Percentiles rank a stretch among this genome's conserved stretches.
Evolutionary conservation across 345 rosid genomes (phyloP).

Genomic region (Combretum micranthum): DNA sequence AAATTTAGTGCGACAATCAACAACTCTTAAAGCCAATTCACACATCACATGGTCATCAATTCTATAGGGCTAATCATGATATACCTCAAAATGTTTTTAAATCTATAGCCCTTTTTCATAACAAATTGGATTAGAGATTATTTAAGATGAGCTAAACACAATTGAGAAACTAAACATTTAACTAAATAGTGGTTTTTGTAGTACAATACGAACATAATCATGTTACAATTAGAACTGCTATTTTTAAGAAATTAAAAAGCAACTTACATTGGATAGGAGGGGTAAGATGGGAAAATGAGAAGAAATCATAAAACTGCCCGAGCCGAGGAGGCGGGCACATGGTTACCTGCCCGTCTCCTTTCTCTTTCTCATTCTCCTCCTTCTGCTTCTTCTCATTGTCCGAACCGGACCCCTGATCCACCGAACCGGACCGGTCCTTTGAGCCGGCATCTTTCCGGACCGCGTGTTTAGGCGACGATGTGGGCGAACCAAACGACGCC

Average conservation of each 20-base stretch:
- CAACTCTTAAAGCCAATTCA: too few relatives aligned
- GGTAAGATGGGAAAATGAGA: slow-evolving; percentile 77
- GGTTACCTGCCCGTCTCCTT: slow-evolving; percentile 33
- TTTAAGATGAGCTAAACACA: too few relatives aligned
- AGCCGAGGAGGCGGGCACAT: slow-evolving; percentile 83
- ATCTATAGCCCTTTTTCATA: too few relatives aligned
- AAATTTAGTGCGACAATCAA: too few relatives aligned
- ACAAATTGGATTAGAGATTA: too few relatives aligned
- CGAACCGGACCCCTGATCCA: slow-evolving; percentile 10
- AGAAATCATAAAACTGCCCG: slow-evolving; percentile 83
- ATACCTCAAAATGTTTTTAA: too few relatives aligned
- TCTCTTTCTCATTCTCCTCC: slow-evolving; percentile 27
- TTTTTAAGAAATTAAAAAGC: neutral
- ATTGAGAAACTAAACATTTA: too few relatives aligned
- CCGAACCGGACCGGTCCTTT: slow-evolving; percentile 18
- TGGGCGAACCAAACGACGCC: slow-evolving; percentile 50
- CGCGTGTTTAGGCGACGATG: slow-evolving; percentile 31
- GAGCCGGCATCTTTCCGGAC: slow-evolving; percentile 28
- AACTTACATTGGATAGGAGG: slow-evolving; percentile 79
- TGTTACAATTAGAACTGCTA: too few relatives aligned
- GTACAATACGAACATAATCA: too few relatives aligned
- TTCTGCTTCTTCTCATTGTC: slow-evolving; percentile 17
- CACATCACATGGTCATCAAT: too few relatives aligned
- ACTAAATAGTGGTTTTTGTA: too few relatives aligned
- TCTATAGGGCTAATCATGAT: too few relatives aligned